A percentile compares a stretch with the other conserved stretches of the same genome.
Evolutionary conservation across 441 rosid species (phyloP).

Genomic region (Macaranga tanarius): DNA sequence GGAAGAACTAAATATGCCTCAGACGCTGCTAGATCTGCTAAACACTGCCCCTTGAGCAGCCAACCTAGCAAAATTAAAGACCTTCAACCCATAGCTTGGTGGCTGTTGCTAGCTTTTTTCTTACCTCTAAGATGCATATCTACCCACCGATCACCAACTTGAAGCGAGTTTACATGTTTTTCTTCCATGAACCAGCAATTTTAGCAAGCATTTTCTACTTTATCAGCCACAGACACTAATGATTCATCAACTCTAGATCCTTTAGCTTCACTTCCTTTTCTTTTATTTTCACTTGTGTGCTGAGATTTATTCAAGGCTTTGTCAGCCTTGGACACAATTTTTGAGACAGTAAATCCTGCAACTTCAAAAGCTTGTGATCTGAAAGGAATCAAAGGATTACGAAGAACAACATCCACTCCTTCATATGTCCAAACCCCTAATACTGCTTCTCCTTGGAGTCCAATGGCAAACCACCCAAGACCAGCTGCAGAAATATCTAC

Average conservation of each 20-base stretch:
- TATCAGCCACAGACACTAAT: not conserved
- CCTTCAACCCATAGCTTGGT: not conserved
- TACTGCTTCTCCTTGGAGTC: conserved; percentile 76
- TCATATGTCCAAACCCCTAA: conserved; percentile 82
- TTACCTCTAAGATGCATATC: not conserved
- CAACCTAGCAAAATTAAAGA: too few relatives aligned
- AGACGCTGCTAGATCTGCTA: too few relatives aligned
- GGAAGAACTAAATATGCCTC: too few relatives aligned
- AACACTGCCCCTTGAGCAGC: too few relatives aligned
- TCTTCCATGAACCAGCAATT: not conserved
- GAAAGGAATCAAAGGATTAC: conserved; percentile 67
- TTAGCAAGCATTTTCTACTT: conserved; percentile 11
- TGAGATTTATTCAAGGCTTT: conserved; percentile 48
- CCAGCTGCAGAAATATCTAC: conserved; percentile 85
- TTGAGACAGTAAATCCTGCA: conserved; percentile 82
- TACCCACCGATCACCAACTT: not conserved
- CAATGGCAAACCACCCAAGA: conserved; percentile 87
- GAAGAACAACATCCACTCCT: conserved; percentile 64
- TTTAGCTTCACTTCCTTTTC: conserved; percentile 31
- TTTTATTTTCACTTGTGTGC: conserved; percentile 42
- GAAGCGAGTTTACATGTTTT: not conserved
- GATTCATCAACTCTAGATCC: conserved; percentile 22
- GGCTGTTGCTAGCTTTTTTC: not conserved
- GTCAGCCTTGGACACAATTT: conserved; percentile 82
- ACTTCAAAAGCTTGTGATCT: conserved; percentile 70